Conservation (phyloP, 129 eudicot genomes). For the Silybum marianum region DNA sequence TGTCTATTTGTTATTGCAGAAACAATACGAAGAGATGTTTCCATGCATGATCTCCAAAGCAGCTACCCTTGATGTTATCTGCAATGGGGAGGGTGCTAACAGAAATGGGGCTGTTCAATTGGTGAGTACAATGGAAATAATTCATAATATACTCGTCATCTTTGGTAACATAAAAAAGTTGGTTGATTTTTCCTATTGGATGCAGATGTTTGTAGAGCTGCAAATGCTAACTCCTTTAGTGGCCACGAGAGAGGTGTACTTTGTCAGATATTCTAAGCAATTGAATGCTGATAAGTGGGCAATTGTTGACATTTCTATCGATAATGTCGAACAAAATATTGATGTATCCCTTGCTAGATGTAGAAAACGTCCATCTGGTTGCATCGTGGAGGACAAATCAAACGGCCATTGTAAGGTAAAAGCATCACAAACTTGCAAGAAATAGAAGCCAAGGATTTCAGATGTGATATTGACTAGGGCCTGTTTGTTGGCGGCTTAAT, state of each 20-base stretch:
- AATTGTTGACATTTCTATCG: constrained; percentile 83
- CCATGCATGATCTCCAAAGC: constrained; percentile 84
- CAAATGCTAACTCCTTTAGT: constrained; percentile 96
- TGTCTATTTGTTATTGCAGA: constrained; percentile 41
- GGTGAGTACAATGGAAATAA: constrained; percentile 48
- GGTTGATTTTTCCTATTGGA: constrained; percentile 8
- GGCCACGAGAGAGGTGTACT: constrained; percentile 82
- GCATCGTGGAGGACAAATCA: constrained; percentile 81
- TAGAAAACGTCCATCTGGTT: constrained; percentile 91
- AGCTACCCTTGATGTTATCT: constrained; percentile 69
- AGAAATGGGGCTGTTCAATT: constrained; percentile 73
- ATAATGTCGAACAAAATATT: constrained; percentile 62
- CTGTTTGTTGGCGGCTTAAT: no score
- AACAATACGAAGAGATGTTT: constrained; percentile 85
- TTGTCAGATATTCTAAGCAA: constrained; percentile 78
- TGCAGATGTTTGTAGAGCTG: constrained; percentile 91
- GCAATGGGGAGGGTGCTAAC: constrained; percentile 67
- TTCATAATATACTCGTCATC: neutral
- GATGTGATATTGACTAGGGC: neutral
- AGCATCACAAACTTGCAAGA: neutral
- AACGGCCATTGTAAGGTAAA: constrained; percentile 93
- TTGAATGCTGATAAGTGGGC: constrained; percentile 80
- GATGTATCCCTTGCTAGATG: constrained; percentile 73
- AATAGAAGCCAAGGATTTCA: neutral
- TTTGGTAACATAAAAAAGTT: constrained; percentile 7